Base-by-base conservation (phyloP, 805 yeast species). In the Wickerhamia fluorescens region DNA sequence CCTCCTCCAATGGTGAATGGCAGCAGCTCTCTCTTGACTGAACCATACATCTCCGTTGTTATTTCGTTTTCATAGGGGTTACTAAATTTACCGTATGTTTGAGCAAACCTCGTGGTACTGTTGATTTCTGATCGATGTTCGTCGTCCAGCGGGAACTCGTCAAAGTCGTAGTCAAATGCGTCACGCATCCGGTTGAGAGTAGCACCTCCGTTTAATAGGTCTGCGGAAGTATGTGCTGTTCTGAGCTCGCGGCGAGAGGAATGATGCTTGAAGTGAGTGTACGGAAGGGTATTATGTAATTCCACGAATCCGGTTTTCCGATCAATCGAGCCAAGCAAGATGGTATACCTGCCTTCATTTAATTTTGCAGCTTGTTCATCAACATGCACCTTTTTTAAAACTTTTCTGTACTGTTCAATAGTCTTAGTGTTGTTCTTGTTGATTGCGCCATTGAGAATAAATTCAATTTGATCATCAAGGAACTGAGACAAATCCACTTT, bases 281-380 rank as follows among this genome's bases (percentile, higher is more conserved):
- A 45, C 2, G 54, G 49, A n/a, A 53, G 41, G 2, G 59, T 48
- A 35, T 55, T 59, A 15, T 53, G 53, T n/a, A 60, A 32, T 21
- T 58, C 55, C 25, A 61, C 29, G 6, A 38, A 31, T 1, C 68
- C 66, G 5, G 56, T 45, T 31, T 60, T 60, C 20, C 68, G 40
- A 36, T 61, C 48, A 24, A 61, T 33, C 1, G 65, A 58, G 25
- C 67, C 56, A 12, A 61, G 32, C 14, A 59, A 38, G 5, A 45
- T 41, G 11, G 51, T 38, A 25, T 20, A 12, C 16, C 24, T 34
- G n/a, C 21, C 25, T 15, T 27, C 40, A 23, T 30, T 32, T 11
- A 33, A 29, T 11, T 23, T 26, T n/a, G 15, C 28, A 16, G 11
- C 12, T 11, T 20, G 20, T n/a, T 24, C 24, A 18, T 33, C 36